Evolutionary conservation across 306 rosid genomes (phyloP).

Genomic region (Vicia villosa): DNA sequence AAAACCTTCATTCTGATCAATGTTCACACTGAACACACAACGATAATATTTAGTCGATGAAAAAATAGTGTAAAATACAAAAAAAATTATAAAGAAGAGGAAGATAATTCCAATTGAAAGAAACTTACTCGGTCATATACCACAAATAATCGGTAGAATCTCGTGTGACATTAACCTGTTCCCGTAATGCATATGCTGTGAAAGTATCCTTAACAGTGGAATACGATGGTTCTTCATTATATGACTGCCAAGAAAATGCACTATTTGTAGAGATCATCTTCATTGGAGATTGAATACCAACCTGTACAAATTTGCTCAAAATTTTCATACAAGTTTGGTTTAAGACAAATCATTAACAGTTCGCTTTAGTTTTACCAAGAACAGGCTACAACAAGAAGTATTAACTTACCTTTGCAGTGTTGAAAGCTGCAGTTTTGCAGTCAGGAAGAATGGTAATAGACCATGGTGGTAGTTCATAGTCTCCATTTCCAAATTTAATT

Average conservation of each 20-base stretch:
- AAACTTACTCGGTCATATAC: constrained; percentile 96
- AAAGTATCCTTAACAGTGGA: constrained; percentile 51
- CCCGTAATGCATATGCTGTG: constrained; percentile 62
- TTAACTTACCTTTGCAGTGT: constrained; percentile 78
- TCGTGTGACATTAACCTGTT: constrained; percentile 74
- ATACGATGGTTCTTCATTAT: constrained; percentile 74
- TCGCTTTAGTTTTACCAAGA: too few species aligned
- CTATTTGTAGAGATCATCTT: constrained; percentile 59
- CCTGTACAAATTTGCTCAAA: constrained; percentile 33
- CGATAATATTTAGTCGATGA: constrained; percentile 17
- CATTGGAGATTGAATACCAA: constrained; percentile 49
- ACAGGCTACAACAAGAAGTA: background rate
- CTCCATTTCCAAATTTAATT: constrained; percentile 62
- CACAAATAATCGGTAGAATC: constrained; percentile 91
- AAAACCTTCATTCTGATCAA: constrained; percentile 72
- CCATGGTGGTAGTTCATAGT: constrained; percentile 88
- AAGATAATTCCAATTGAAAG: constrained; percentile 17
- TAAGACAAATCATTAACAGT: too few species aligned
- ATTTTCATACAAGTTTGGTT: too few species aligned
- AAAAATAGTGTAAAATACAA: background rate
- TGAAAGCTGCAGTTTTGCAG: constrained; percentile 79
- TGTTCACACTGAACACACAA: constrained; percentile 60
- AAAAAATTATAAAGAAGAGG: constrained; percentile 20
- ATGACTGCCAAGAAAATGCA: constrained; percentile 70
- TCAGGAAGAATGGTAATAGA: constrained; percentile 93